A percentile compares a stretch with the other conserved stretches of the same genome.
Evolutionary conservation across 805 yeast species (phyloP).

Genomic region (Huiozyma sinensis): DNA sequence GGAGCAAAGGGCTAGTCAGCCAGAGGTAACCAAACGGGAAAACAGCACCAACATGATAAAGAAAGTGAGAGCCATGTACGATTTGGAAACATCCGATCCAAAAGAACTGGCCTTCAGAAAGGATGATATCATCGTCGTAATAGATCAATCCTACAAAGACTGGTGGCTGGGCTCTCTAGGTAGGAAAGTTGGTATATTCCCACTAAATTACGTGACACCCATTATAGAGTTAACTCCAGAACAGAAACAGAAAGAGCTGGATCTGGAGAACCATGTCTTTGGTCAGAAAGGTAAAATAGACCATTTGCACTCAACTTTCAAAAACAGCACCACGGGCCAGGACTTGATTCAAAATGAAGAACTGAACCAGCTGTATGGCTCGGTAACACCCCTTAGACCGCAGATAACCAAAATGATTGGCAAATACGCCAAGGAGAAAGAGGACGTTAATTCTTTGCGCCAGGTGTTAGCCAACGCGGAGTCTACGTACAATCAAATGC

Average conservation of each 20-base stretch:
- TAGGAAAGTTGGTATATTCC: conserved; percentile 82
- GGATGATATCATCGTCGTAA: conserved; percentile 80
- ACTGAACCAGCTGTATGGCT: conserved; percentile 62
- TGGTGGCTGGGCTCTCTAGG: conserved; percentile 91
- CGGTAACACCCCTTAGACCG: conserved; percentile 62
- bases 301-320: conserved; percentile 34
- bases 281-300: conserved; percentile 54
- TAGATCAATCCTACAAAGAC: conserved; percentile 80
- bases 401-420: conserved; percentile 66
- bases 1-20: conserved; percentile 11
- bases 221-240: conserved; percentile 53
- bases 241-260: conserved; percentile 42
- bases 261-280: conserved; percentile 44
- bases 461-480: conserved; percentile 62
- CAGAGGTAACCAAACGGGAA: conserved; percentile 6
- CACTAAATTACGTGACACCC: conserved; percentile 82
- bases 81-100: conserved; percentile 63
- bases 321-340: conserved; percentile 18
- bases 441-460: conserved; percentile 65
- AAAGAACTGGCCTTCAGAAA: conserved; percentile 80
- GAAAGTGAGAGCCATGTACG: conserved; percentile 78
- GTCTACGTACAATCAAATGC: conserved; percentile 53
- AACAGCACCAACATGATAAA: conserved; percentile 29
- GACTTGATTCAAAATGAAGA: conserved; percentile 47
- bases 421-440: conserved; percentile 62